Base-by-base conservation (phyloP, 495 filamentous ascomycete species). In the Aspergillus nanangensis region DNA sequence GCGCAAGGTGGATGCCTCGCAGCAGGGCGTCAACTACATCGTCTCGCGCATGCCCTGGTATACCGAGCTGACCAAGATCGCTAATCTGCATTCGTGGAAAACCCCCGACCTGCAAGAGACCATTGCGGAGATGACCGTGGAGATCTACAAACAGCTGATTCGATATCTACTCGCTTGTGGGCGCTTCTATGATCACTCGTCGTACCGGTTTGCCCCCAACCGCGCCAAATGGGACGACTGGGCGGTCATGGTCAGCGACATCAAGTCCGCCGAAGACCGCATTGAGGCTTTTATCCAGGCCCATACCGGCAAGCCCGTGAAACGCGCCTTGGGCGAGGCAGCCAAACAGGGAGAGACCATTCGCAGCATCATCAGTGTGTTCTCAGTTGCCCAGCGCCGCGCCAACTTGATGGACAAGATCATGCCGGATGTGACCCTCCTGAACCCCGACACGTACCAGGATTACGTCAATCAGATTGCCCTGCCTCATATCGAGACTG, bases 201-300 rank as follows among this genome's bases (percentile, higher is more conserved):
- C n/a, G 20, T 25, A 20, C 15, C 19, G 19, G 1, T 25, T 42
- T 42, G 39, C 2, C 1, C 19, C n/a, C 8, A 42, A 42, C 18
- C 15, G 7, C 13, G 39, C 23, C 21, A 42, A 42, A 31, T 42
- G 39, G 38, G 25, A 21, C 23, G 39, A 24, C 39, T 53, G 51
- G 35, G 45, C 15, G 33, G 33, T 18, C n/a, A 36, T 36, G 33
- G 13, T 36, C n/a, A 18, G 15, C 33, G 33, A 36, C 1, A 36
- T 36, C 4, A 14, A 36, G 33, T 14, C 33, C 1, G 33, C 33
- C 13, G 33, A 36, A 36, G 1, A 3, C 3, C 15, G 20, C 5
- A 14, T 36, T 5, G 15, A 1, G 33, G 15, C 15, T 14, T 36
- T 14, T 18, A 36, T 36, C 7, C 33, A 36, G 1, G 20, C 33